Evolutionary conservation across 2,329 filamentous ascomycete species (phyloP).

Genomic region (Venturiaceae sp.): DNA sequence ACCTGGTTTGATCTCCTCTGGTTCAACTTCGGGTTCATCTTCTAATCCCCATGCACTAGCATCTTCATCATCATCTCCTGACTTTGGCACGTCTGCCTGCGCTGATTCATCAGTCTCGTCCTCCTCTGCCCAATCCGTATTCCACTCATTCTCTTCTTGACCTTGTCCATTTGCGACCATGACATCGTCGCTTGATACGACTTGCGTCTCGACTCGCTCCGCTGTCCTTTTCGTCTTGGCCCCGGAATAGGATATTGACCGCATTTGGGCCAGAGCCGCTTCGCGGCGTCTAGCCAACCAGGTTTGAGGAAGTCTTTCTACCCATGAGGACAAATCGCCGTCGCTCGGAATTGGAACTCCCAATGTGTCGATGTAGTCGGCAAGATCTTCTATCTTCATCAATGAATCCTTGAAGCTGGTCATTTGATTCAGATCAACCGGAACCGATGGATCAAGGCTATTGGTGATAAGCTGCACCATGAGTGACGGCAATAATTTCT

Average conservation of each 20-base stretch:
- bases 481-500: conserved; percentile 60
- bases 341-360: conserved; percentile 47
- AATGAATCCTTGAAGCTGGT: conserved; percentile 61
- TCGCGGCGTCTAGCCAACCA: conserved; percentile 84
- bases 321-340: conserved; percentile 65
- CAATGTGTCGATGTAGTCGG: conserved; percentile 48
- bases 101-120: conserved; percentile 29
- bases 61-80: conserved; percentile 34
- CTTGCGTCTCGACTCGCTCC: conserved; percentile 76
- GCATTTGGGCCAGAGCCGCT: conserved; percentile 63
- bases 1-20: conserved; percentile 22
- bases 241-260: conserved; percentile 57
- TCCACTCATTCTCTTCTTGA: conserved; percentile 51
- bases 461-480: conserved; percentile 57
- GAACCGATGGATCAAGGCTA: conserved; percentile 71
- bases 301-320: conserved; percentile 64
- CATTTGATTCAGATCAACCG: conserved; percentile 63
- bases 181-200: conserved; percentile 60
- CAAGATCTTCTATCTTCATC: conserved; percentile 55
- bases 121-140: conserved; percentile 69
- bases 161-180: conserved; percentile 32
- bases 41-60: conserved; percentile 38
- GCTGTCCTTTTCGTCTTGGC: conserved; percentile 60
- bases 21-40: conserved; percentile 18
- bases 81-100: conserved; percentile 10